Evolutionary conservation across 768 basidiomycete genomes (phyloP).

Genomic region (Lactarius sanguifluus): DNA sequence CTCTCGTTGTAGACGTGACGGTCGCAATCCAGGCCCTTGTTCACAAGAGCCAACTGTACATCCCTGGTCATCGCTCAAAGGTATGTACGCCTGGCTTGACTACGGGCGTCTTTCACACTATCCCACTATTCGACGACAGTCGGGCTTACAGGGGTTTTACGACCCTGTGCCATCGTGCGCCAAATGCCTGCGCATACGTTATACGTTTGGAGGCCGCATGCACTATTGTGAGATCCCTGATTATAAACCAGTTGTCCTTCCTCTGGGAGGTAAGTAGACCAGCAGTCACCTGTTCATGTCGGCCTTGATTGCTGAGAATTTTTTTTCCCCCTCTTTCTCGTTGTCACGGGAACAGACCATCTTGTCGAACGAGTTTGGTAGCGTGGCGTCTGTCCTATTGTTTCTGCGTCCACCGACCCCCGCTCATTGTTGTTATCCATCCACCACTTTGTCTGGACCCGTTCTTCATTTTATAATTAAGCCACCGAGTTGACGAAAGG

Average conservation of each 20-base stretch:
- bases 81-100: constrained; percentile 49
- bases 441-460: constrained; percentile 10
- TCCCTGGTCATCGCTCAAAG: constrained; percentile 75
- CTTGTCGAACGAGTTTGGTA: constrained; percentile 21
- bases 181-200: constrained; percentile 71
- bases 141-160: constrained; percentile 81
- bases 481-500: constrained; percentile 3
- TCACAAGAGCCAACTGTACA: constrained; percentile 70
- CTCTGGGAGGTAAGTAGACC: constrained; percentile 61
- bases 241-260: constrained; percentile 66
- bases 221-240: constrained; percentile 82
- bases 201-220: constrained; percentile 67
- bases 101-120: constrained; percentile 8
- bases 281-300: constrained; percentile 11
- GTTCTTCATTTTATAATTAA: constrained; percentile 20
- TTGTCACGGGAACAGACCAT: constrained; percentile 28
- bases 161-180: constrained; percentile 76
- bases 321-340: background rate
- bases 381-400: constrained; percentile 14
- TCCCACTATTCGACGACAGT: constrained; percentile 38
- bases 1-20: constrained; percentile 72
- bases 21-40: constrained; percentile 81
- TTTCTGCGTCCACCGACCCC: background rate
- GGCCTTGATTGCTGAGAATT: constrained; percentile 14
- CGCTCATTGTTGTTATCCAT: constrained; percentile 19